Percentiles rank a stretch among this genome's conserved stretches.
phyloP scores from a whole-genome alignment of 2,329 filamentous ascomycete genomes.

The Colletotrichum limetticola region DNA sequence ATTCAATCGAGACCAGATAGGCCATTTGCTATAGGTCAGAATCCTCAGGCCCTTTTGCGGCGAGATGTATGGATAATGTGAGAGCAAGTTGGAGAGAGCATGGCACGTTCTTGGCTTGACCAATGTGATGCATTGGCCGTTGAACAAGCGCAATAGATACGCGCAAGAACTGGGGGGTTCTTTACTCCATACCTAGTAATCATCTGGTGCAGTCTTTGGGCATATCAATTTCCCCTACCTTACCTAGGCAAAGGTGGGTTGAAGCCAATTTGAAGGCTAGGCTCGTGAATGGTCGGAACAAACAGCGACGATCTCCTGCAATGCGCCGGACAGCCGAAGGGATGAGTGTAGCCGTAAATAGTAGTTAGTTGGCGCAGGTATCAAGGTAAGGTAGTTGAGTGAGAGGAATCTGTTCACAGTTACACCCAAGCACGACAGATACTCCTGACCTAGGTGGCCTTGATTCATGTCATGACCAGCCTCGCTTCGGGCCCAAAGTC shows the following conservation, averaged over 20 bases:
- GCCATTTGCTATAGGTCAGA: not conserved
- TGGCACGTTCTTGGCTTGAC: not conserved
- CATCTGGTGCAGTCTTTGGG: not conserved
- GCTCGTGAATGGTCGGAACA: not conserved
- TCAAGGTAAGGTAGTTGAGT: too few species aligned
- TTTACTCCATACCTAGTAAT: not conserved
- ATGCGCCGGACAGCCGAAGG: not conserved
- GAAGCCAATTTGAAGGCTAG: not conserved
- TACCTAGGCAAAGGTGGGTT: not conserved
- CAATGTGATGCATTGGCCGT: not conserved
- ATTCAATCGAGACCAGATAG: not conserved
- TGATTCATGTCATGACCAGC: not conserved
- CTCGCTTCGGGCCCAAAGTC: not conserved
- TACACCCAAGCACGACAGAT: not conserved
- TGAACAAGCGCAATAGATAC: not conserved
- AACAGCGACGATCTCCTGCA: not conserved
- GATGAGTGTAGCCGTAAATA: not conserved
- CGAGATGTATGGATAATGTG: not conserved
- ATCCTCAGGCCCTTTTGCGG: not conserved
- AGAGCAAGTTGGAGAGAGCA: not conserved
- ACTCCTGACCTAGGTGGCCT: not conserved
- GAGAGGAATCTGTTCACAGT: too few species aligned
- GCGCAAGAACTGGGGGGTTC: not conserved
- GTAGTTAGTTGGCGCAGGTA: too few species aligned
- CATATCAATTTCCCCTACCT: not conserved